phyloP scores from a whole-genome alignment of 2,329 filamentous ascomycete genomes.

The Penicillium crustosum region DNA sequence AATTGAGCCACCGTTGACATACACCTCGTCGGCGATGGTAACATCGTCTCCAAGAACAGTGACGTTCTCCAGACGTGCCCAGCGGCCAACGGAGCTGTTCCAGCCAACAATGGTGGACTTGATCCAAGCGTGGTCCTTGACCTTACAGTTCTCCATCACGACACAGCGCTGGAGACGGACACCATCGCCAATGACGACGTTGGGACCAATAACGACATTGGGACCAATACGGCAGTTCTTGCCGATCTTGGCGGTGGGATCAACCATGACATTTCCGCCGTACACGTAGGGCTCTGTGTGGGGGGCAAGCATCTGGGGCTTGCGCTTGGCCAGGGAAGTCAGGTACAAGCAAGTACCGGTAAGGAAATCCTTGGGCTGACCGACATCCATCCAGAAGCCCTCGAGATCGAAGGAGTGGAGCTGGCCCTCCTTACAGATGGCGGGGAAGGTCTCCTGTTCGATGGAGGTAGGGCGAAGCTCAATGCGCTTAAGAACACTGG shows the following conservation, averaged over 20 bases:
- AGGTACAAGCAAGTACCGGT: constrained; percentile 96
- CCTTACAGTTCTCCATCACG: constrained; percentile 81
- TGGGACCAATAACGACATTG: constrained; percentile 92
- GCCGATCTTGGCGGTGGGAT: constrained; percentile 91
- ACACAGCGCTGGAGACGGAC: constrained; percentile 93
- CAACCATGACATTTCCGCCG: constrained; percentile 92
- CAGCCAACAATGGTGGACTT: constrained; percentile 98
- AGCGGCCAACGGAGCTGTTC: constrained; percentile 94
- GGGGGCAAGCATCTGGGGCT: constrained; percentile 77
- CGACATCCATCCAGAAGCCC: constrained; percentile 99
- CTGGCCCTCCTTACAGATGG: constrained; percentile 83
- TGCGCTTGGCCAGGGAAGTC: constrained; percentile 85
- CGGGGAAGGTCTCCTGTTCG: constrained; percentile 97
- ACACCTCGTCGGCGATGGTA: constrained; percentile 95
- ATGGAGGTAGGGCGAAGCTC: constrained; percentile 96
- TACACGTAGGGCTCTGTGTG: constrained; percentile 76
- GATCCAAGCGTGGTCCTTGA: constrained; percentile 98
- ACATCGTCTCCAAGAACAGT: constrained; percentile 98
- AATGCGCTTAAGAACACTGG: constrained; percentile 83
- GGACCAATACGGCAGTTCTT: constrained; percentile 98
- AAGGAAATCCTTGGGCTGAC: constrained; percentile 97
- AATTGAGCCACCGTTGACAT: constrained; percentile 94
- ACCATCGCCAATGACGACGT: constrained; percentile 89
- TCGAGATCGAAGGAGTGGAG: constrained; percentile 95
- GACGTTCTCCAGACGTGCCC: constrained; percentile 96